A percentile compares a stretch with the other conserved stretches of the same genome.
Conservation (phyloP, 192 early-diverging fungal genomes). For the Coemansia sp. region DNA sequence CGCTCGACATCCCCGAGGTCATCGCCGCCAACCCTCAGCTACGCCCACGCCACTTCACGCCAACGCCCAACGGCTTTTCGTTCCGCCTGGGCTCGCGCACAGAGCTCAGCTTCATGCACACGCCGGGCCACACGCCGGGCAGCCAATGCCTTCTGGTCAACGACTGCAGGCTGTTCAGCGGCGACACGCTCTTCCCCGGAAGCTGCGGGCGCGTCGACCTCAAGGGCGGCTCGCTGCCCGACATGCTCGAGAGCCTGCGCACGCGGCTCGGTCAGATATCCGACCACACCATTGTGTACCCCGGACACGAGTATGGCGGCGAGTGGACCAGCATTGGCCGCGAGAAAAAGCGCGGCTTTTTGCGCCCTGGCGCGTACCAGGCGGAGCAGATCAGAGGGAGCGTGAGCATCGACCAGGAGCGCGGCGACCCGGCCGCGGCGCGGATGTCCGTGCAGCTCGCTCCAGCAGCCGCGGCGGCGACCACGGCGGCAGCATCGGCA, state of each 20-base stretch:
- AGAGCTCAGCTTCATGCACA: conserved; percentile 73
- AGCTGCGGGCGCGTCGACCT: conserved; percentile 80
- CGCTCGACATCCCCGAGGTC: conserved; percentile 68
- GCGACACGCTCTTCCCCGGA: conserved; percentile 83
- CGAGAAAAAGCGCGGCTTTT: conserved; percentile 52
- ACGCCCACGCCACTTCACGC: conserved; percentile 47
- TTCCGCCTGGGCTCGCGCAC: conserved; percentile 54
- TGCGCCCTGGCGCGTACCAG: conserved; percentile 16
- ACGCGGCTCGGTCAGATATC: conserved; percentile 55
- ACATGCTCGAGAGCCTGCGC: conserved; percentile 72
- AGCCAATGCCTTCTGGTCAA: conserved; percentile 82
- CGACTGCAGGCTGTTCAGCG: conserved; percentile 68
- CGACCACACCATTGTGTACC: conserved; percentile 71
- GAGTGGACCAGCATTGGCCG: conserved; percentile 77
- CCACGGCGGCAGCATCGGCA: conserved; percentile 1
- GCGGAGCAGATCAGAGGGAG: conserved; percentile 27
- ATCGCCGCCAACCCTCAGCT: conserved; percentile 66
- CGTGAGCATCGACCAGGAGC: neutral
- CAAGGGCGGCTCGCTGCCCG: conserved; percentile 61
- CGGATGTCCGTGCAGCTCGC: neutral
- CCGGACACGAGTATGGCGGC: conserved; percentile 88
- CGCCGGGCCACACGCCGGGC: conserved; percentile 91
- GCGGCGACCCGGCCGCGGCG: neutral
- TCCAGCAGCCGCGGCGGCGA: conserved; percentile 7
- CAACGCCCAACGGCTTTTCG: conserved; percentile 58